Evolutionary conservation across 345 rosid species (phyloP), one percentile per base, ranked within the genome.

Genomic region (Bruguiera parviflora): DNA sequence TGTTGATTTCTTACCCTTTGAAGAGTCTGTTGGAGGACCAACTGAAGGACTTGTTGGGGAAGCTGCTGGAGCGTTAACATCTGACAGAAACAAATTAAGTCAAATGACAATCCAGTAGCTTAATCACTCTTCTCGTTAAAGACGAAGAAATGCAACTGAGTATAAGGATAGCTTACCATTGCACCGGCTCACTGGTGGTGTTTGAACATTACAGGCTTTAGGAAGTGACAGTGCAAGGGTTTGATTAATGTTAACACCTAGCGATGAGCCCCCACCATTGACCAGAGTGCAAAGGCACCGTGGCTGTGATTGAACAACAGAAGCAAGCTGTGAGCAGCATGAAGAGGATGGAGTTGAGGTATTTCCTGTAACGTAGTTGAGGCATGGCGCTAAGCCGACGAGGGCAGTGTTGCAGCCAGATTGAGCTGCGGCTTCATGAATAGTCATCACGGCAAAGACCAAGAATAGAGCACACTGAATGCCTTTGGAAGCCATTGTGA

Each of bases 241-340:
- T 65, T 78, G 82, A 64, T 81, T 81, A 67, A 78, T 67, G 59
- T 59, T 49, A 39, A 78, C 29, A 6, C 84, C 80, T 0, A 68
- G 52, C 0, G 82, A 75, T 0, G 84, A 72, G 20, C 75, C 78
- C 2, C 74, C 72, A 1, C 78, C 73, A 32, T 80, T 84, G 32
- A 84, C 75, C 47, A 73, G 67, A 28, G 77, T 6, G 65, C 89
- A 83, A 21, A 85, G 89, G 68, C 89, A 83, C 52, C 47, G 74
- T 0, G 86, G 91, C 71, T 81, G 84, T 3, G 81, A 71, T 67
- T 78, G 78, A 65, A 83, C 87, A 5, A 84, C 79, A 19, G 37
- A 66, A 19, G 70, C 66, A 15, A 87, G 87, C 64, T 78, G 80
- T 2, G 88, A 79, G 78, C 91, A 87, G 82, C 88, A 84, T 28